Evolutionary conservation across 2,329 filamentous ascomycete genomes (phyloP), one percentile per base, ranked within the genome.

Genomic region (Ophiostoma sp.): DNA sequence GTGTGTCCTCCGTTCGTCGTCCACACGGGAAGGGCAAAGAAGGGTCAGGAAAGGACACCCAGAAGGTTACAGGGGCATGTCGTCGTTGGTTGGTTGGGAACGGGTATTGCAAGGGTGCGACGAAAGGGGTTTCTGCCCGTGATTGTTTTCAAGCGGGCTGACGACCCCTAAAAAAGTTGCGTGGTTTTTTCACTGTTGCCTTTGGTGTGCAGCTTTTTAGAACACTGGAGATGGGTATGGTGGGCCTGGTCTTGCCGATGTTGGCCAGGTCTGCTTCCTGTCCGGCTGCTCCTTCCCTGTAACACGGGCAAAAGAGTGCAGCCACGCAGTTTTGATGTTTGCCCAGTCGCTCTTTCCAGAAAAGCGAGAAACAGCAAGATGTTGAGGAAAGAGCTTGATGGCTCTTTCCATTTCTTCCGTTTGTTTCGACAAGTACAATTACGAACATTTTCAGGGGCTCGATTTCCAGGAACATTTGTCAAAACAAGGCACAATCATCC

Each of bases 241-340:
- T 66, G 61, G 61, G 61, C 61, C 61, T 42, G 36, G 33, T n/a
- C 61, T 64, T 64, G 33, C 33, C 57, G 33, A n/a, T 63, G 59
- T 22, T 64, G 61, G 61, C 5, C 42, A 17, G 42, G 1, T 48
- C 39, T 48, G 1, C 42, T 48, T 48, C 42, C 36, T 17, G 8
- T 39, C 59, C 61, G 9, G 9, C 6, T 45, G 36, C 61, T 45
- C 36, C 61, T 66, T 66, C 61, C 61, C 36, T 39, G 61, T 45
- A 45, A 66, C 61, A 66, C 36, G 31, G 31, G 28, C 28, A 59
- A 28, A 59, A 11, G 52, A 48, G 42, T 48, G 55, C 28, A 59
- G 25, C 25, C 22, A 28, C 15, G 3, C 12, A 59, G 7, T 33
- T 19, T 48, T 19, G 12, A 19, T 61, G 17, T 61, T n/a, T n/a